phyloP scores from a whole-genome alignment of 441 rosid species.

The Gossypium gossypioides region DNA sequence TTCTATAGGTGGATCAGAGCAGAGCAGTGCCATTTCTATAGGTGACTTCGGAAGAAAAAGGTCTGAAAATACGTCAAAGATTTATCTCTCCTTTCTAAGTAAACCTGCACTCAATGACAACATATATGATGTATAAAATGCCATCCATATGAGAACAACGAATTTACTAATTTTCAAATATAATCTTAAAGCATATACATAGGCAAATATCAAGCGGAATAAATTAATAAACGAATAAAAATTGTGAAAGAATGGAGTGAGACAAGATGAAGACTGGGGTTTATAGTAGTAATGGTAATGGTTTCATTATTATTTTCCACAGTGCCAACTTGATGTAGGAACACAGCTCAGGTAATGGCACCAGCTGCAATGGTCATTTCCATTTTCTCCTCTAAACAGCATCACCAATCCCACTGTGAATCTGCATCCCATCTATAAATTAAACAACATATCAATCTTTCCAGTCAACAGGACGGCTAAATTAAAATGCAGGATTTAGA shows the following conservation, averaged over 20 bases:
- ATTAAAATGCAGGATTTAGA: neutral
- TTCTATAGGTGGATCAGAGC: neutral
- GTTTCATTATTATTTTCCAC: conserved; percentile 29
- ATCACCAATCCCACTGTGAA: conserved; percentile 31
- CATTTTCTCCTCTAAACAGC: conserved; percentile 37
- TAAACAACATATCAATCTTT: neutral
- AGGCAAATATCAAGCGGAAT: neutral
- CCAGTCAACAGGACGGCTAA: neutral
- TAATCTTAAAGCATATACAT: neutral
- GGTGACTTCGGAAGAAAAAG: neutral
- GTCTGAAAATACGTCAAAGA: too few relatives aligned
- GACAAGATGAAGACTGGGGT: neutral
- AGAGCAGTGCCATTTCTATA: neutral
- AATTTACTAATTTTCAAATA: neutral
- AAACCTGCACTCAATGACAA: neutral
- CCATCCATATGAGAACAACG: neutral
- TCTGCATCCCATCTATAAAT: conserved; percentile 19
- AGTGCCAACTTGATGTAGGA: conserved; percentile 62
- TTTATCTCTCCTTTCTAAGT: neutral
- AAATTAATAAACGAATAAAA: conserved; percentile 18
- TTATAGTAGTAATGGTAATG: neutral
- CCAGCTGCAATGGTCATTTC: conserved; percentile 43
- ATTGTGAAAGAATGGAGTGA: neutral
- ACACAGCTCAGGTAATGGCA: conserved; percentile 47
- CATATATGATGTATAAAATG: neutral